Base-by-base conservation (phyloP, 495 filamentous ascomycete genomes). In the Rhizodiscina lignyota region DNA sequence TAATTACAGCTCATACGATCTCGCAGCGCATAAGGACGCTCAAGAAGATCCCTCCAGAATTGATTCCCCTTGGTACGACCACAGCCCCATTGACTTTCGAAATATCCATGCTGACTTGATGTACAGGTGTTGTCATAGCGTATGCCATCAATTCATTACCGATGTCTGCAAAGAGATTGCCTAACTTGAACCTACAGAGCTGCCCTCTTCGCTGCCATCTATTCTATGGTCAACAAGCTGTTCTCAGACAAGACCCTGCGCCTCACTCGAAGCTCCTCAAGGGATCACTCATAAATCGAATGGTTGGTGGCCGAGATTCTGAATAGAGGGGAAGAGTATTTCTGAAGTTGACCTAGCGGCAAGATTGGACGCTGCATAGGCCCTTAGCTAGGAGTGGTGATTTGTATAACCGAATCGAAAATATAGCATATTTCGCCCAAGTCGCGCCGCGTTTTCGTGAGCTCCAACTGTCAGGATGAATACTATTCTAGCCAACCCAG, bases 1-100 rank as follows among this genome's bases (percentile, higher is more conserved):
- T 27, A 13, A 13, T n/a, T 44, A 22, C 48, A 97, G 89, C 83
- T 54, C 89, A 96, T 66, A 96, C 89, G 39, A 77, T 99, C 62
- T 94, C 89, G 31, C 89, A 99, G 65, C 79, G 91, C 48, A 66
- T 99, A 41, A 77, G 89, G 49, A 70, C 67, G 43, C 61, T 94
- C 40, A 83, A 79, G 71, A 73, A 72, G 64, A 74, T 93, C 52
- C 89, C 89, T 40, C 74, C 86, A 33, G 89, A 99, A 68, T 68
- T 99, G 72, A 73, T 87, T 50, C 89, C 89, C 48, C 73, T 99
- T 45, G 83, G 86, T 93, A 77, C 20, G 33, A 5, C 8, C 30
- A 6, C 18, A 18, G 12, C 6, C 16, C 11, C 30, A 10, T 8
- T 18, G 11, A 42, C 37, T 36, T 18, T 18, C 10, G 24, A 18